These are phyloP conservation scores for Thuidium tamariscinum DNA, from an alignment of 225 moss, liverwort and hornwort genomes.

Conservation along the genomic window DNA sequence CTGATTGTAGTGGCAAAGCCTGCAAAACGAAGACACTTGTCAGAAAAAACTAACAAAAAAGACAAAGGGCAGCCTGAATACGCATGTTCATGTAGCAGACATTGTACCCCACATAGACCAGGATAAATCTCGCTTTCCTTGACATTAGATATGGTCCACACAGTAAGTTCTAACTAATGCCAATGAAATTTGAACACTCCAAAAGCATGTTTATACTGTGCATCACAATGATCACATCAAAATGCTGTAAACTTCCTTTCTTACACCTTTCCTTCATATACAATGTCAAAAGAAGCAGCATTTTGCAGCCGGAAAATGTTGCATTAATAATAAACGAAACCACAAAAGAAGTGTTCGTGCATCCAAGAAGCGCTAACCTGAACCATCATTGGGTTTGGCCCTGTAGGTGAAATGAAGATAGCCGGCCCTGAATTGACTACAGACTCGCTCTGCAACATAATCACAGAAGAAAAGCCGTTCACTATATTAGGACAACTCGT, in stretches of 20 bases:
- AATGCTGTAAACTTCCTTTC: neutral
- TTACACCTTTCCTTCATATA: neutral
- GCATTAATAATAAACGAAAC: neutral
- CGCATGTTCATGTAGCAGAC: neutral
- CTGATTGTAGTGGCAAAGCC: slow-evolving; percentile 66
- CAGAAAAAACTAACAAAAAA: neutral
- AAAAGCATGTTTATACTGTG: neutral
- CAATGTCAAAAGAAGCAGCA: neutral
- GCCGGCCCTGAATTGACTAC: slow-evolving; percentile 88
- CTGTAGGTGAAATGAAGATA: slow-evolving; percentile 86
- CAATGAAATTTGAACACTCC: neutral
- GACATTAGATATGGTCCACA: neutral
- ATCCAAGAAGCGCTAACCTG: slow-evolving; percentile 42
- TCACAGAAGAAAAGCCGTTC: neutral
- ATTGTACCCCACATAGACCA: neutral
- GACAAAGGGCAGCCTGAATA: neutral
- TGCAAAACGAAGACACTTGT: slow-evolving; percentile 38
- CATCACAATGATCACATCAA: neutral
- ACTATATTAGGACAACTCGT: neutral
- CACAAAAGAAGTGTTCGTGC: neutral
- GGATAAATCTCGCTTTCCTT: neutral
- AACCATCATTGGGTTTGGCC: slow-evolving; percentile 99
- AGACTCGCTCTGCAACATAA: slow-evolving; percentile 55
- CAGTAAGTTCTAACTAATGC: neutral
- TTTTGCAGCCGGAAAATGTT: slow-evolving; percentile 2